Evolutionary conservation across 2,329 filamentous ascomycete species (phyloP).

Genomic region (Cordyceps fumosorosea): DNA sequence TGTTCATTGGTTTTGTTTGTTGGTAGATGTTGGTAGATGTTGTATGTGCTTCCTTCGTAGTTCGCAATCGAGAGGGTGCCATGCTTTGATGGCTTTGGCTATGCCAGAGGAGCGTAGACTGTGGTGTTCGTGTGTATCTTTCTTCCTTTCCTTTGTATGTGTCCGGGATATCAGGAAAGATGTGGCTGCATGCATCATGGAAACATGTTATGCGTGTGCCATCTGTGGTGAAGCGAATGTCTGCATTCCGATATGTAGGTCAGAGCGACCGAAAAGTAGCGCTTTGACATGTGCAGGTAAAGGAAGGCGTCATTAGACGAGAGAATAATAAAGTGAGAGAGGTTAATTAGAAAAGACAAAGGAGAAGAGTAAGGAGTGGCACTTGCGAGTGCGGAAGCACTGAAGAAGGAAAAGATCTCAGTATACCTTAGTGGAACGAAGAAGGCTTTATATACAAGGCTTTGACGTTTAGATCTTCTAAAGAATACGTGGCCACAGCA

Average conservation of each 20-base stretch:
- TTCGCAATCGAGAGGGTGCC: neutral
- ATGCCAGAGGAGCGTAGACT: neutral
- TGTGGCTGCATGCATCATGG: neutral
- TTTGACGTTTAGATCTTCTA: no score
- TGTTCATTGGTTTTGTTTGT: neutral
- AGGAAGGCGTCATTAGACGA: neutral
- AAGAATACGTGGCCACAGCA: neutral
- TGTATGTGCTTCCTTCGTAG: neutral
- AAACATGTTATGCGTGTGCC: neutral
- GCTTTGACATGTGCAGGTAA: neutral
- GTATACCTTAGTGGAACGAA: neutral
- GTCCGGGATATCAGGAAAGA: no score
- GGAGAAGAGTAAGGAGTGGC: neutral
- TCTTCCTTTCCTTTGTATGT: neutral
- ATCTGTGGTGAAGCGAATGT: neutral
- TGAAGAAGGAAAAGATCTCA: neutral
- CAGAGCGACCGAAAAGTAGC: neutral
- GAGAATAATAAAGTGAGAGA: neutral
- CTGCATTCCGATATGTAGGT: neutral
- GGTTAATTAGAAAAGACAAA: neutral
- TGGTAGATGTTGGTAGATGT: neutral
- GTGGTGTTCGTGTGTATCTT: neutral
- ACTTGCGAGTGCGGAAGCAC: slow-evolving; percentile 3
- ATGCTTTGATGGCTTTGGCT: neutral
- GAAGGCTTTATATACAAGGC: neutral